Conservation (phyloP, 2,329 filamentous ascomycete genomes). For the Dactylella cylindrospora region DNA sequence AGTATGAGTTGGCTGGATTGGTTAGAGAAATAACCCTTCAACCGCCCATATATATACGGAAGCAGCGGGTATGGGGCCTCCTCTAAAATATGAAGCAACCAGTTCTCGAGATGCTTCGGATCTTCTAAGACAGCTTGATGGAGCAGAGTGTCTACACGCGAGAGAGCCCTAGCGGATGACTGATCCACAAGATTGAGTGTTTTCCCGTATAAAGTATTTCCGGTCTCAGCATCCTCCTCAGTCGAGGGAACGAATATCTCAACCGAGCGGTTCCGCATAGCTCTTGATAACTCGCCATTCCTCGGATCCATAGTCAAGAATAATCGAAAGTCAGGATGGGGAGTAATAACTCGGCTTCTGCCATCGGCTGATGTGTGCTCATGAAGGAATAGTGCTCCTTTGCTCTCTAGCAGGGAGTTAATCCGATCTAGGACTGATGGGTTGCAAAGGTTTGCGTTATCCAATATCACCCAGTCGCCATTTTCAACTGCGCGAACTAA, state of each 20-base stretch:
- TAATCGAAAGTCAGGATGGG: constrained; percentile 83
- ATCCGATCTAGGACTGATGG: constrained; percentile 90
- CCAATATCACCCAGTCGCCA: constrained; percentile 89
- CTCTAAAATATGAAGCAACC: constrained; percentile 30
- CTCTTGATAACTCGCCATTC: constrained; percentile 89
- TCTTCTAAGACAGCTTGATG: constrained; percentile 6
- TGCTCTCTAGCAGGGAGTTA: constrained; percentile 89
- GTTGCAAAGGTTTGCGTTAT: constrained; percentile 96
- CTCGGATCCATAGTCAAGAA: constrained; percentile 92
- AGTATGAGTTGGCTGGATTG: not conserved
- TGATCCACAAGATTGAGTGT: constrained; percentile 26
- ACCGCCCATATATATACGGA: not conserved
- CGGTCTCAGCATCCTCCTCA: constrained; percentile 31
- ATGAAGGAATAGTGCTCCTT: constrained; percentile 84
- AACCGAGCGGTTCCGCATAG: constrained; percentile 92
- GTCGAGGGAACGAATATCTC: constrained; percentile 67
- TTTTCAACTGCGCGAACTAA: constrained; percentile 82
- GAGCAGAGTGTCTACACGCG: constrained; percentile 19
- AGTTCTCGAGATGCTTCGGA: constrained; percentile 8
- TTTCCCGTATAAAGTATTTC: constrained; percentile 12
- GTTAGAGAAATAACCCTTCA: not conserved
- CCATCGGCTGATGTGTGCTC: constrained; percentile 85
- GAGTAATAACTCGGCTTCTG: constrained; percentile 73
- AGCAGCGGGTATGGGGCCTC: constrained; percentile 7
- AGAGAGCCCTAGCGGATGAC: constrained; percentile 15